phyloP scores from a whole-genome alignment of 2,329 filamentous ascomycete genomes.

The Cordyceps cicadae region DNA sequence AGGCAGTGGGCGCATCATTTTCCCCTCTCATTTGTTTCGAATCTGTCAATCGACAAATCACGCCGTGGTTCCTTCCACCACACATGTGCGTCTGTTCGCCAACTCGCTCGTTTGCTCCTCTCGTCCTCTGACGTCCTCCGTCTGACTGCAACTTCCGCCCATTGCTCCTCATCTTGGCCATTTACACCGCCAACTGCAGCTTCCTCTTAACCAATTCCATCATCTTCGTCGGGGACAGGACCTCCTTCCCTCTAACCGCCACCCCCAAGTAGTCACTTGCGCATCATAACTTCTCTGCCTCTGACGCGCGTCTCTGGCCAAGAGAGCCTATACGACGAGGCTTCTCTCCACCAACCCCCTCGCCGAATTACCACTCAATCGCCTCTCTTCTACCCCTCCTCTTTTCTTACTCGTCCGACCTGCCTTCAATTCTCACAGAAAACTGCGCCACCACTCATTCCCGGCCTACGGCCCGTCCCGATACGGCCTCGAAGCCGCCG shows the following conservation, averaged over 20 bases:
- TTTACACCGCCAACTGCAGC: neutral
- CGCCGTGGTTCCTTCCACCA: neutral
- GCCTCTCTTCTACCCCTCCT: neutral
- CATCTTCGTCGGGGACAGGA: neutral
- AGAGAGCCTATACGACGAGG: neutral
- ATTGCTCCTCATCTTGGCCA: neutral
- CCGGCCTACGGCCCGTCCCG: neutral
- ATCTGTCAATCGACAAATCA: neutral
- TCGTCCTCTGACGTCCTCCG: neutral
- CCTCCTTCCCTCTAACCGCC: neutral
- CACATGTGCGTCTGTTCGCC: neutral
- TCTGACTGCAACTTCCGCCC: neutral
- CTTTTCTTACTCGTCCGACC: neutral
- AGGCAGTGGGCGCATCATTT: neutral
- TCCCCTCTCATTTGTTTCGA: neutral
- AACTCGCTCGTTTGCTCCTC: neutral
- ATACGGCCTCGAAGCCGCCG: neutral
- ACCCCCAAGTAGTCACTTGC: neutral
- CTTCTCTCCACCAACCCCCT: neutral
- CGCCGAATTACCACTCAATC: constrained; percentile 1
- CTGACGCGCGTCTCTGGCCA: constrained; percentile 6
- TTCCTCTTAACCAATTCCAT: neutral
- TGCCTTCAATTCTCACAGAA: neutral
- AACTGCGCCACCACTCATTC: neutral
- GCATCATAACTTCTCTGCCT: neutral